Evolutionary conservation across 2,329 filamentous ascomycete species (phyloP), one percentile per base, ranked within the genome.

Genomic region (Hawksworthiomyces lignivorus): DNA sequence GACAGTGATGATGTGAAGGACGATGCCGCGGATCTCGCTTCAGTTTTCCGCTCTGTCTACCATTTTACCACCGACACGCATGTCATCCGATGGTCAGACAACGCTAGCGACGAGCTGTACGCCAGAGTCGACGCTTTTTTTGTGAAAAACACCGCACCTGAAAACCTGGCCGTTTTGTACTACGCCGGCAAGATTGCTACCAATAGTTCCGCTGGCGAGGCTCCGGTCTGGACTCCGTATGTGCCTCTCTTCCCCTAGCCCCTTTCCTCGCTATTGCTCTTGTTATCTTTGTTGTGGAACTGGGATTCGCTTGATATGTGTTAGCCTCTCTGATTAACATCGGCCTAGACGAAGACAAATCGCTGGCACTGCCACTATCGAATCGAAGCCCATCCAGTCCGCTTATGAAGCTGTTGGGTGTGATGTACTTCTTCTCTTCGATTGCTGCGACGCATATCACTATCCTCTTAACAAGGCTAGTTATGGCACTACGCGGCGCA

Each of bases 391-490:
- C 11, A 39, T 52, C 19, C 48, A 51, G 37, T 20, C 36, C 3
- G 45, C 46, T 7, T 50, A 42, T 30, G 49, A 50, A 15, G 26
- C 18, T 7, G 37, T 41, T 7, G 35, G 14, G 7, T 49, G 44
- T 10, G 50, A 52, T 30, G 47, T 50, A 2, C 27, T 52, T 6
- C n/a, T 52, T 28, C 32, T 52, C 24, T 28, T 48, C 12, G 48
- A 52, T 38, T 46, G 39, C 20, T 42, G 45, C 17, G 33, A 38
- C 19, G 41, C 39, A 24, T 43, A 43, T 9, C 41, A 36, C 29
- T 40, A 39, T 27, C 45, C 45, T 6, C 15, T 45, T 20, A 35
- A 34, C 20, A 34, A 44, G 31, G 21, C 38, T 3, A 42, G 26
- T 28, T 41, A 39, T 11, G 36, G 24, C 9, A 27, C 28, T 4